Conservation (phyloP, 2,329 filamentous ascomycete species). For the Fusarium sp. region DNA sequence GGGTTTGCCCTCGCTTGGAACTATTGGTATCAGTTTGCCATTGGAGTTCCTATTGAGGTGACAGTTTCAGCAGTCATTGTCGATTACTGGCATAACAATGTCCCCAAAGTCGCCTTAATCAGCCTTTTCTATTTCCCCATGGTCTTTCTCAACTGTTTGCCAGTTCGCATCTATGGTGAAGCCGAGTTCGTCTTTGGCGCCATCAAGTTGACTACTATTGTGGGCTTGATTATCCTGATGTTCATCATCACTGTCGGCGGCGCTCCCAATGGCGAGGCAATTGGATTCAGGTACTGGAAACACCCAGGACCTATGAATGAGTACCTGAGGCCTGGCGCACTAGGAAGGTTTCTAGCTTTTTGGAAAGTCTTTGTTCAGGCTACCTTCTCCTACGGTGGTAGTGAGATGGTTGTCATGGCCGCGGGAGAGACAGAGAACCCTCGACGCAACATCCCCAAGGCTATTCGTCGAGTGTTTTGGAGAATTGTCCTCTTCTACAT, state of each 20-base stretch:
- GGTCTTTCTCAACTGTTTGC: conserved; percentile 24
- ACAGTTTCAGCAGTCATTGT: conserved; percentile 66
- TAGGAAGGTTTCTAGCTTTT: conserved; percentile 65
- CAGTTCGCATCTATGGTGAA: conserved; percentile 53
- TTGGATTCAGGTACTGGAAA: conserved; percentile 53
- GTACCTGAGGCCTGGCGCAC: conserved; percentile 56
- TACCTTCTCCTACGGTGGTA: conserved; percentile 68
- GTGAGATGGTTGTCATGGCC: conserved; percentile 69
- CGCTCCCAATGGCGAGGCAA: conserved; percentile 57
- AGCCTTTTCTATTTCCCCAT: conserved; percentile 24
- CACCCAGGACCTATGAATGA: conserved; percentile 56
- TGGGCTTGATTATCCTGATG: conserved; percentile 62
- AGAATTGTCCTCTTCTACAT: conserved; percentile 71
- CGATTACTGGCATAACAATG: conserved; percentile 63
- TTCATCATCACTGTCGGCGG: conserved; percentile 60
- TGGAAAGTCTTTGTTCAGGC: conserved; percentile 65
- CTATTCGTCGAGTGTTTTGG: conserved; percentile 67
- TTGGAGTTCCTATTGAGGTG: conserved; percentile 65
- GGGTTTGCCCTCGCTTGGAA: conserved; percentile 59
- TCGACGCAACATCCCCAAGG: conserved; percentile 70
- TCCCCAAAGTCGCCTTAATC: conserved; percentile 15
- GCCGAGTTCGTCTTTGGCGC: conserved; percentile 68
- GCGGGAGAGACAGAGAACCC: conserved; percentile 71
- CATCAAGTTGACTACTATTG: conserved; percentile 65
- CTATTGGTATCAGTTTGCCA: conserved; percentile 68